Base-by-base conservation (phyloP, 1,284 basidiomycete genomes). In the Laetiporus sulphureus region DNA sequence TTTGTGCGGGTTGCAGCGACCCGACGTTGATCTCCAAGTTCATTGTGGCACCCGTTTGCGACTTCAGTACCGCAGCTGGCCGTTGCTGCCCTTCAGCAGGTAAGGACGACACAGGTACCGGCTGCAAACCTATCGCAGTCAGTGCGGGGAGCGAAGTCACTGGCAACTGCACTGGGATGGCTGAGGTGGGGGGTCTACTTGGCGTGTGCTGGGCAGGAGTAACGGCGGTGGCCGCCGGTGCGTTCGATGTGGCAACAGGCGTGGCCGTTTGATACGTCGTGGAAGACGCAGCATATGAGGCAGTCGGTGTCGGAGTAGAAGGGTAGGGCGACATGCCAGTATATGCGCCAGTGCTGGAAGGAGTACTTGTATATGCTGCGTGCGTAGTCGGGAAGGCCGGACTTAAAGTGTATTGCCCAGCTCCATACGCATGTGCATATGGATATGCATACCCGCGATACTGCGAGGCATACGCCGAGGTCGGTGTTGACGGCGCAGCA, bases 1-100 rank as follows among this genome's bases (percentile, higher is more conserved):
- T 81, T 54, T 88, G 84, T 13, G 73, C 65, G 11, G 75, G 67
- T 56, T 85, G 80, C 41, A 88, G 64, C 12, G 79, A 60, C 12
- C 77, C 77, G 19, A 86, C 75, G 47, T 87, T 86, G 54, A 88
- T 83, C 50, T 88, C 85, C 44, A 88, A 63, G 53, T 71, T 82
- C 46, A 87, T 61, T 68, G 79, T 77, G 20, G 73, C 72, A 11
- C 83, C 84, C 5, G 76, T 77, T 2, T 80, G 77, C 19, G 80
- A 77, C 43, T 77, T 73, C 38, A 88, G 66, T 18, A 88, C 72
- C 20, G 83, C 84, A 13, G 81, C 70, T 2, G 83, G 80, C 50
- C 76, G 77, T 18, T 75, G 68, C 49, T 80, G 73, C 12, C 72
- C 75, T 19, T 73, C 59, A 11, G 73, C 61, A 4, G 73, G 69